Percentiles rank a stretch among this genome's conserved stretches.
Conservation (phyloP, 495 filamentous ascomycete species). For the Neurospora africana region DNA sequence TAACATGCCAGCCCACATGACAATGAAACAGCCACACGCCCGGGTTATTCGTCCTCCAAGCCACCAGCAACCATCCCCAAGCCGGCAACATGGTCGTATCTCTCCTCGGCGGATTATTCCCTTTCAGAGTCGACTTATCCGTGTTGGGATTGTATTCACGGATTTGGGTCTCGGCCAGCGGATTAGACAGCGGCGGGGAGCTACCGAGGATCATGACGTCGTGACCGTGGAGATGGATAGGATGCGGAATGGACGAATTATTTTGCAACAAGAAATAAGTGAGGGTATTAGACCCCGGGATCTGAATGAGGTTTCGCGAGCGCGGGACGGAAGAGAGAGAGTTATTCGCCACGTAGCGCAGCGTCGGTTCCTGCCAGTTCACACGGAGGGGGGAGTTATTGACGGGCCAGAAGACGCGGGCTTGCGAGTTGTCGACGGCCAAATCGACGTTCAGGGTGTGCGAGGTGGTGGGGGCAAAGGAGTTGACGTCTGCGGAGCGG, state of each 20-base stretch:
- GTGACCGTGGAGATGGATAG: constrained; percentile 43
- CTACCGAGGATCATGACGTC: constrained; percentile 42
- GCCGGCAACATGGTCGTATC: constrained; percentile 49
- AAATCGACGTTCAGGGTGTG: constrained; percentile 18
- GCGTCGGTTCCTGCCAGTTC: constrained; percentile 24
- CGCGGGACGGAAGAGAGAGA: constrained; percentile 15
- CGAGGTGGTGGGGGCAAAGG: constrained; percentile 4
- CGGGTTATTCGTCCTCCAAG: constrained; percentile 31
- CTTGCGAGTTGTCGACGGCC: constrained; percentile 10
- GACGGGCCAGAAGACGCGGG: constrained; percentile 27
- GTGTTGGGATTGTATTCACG: constrained; percentile 21
- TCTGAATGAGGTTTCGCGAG: constrained; percentile 10
- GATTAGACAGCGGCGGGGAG: constrained; percentile 19
- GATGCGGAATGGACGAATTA: constrained; percentile 35
- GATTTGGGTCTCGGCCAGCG: constrained; percentile 4
- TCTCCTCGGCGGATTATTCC: constrained; percentile 41
- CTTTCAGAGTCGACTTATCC: constrained; percentile 18
- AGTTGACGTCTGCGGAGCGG: constrained; percentile 8
- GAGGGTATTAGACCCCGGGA: constrained; percentile 18
- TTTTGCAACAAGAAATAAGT: constrained; percentile 34
- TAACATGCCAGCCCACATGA: constrained; percentile 40
- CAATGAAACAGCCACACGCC: constrained; percentile 35
- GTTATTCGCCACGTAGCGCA: constrained; percentile 20
- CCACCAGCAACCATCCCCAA: constrained; percentile 38
- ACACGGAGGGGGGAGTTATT: constrained; percentile 25